Percentiles rank a stretch among this genome's conserved stretches.
Conservation (phyloP, 257 asterid genomes). For the Solanum bulbocastanum region DNA sequence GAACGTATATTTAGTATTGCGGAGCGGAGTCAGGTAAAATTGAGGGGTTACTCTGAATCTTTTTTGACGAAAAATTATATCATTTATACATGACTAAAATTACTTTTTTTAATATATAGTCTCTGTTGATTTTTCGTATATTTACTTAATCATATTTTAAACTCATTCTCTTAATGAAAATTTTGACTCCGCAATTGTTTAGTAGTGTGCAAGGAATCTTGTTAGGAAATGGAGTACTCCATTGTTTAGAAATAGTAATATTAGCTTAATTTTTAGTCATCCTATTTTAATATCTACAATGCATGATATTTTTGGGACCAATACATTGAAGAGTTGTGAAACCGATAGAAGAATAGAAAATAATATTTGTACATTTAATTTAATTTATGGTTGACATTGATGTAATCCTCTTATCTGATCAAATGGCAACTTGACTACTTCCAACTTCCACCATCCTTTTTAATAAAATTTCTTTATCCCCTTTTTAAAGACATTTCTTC, state of each 20-base stretch:
- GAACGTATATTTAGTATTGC: background rate
- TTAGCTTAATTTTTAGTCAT: background rate
- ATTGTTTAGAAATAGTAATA: background rate
- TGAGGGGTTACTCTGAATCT: background rate
- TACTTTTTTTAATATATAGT: no score
- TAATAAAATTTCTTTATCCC: no score
- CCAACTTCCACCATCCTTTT: background rate
- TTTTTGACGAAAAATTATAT: no score
- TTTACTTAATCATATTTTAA: no score
- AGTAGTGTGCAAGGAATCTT: background rate
- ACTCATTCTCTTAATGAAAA: background rate
- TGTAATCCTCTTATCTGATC: background rate
- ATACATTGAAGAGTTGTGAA: background rate
- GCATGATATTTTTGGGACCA: background rate
- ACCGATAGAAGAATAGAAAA: background rate
- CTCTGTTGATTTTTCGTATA: no score
- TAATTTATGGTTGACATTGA: background rate
- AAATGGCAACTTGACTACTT: background rate
- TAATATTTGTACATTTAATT: no score
- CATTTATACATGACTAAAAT: no score
- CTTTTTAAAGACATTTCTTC: background rate
- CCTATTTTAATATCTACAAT: background rate
- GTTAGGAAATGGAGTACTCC: background rate
- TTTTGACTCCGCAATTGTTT: fast-evolving
- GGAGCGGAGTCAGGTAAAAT: no score